Evolutionary conservation across 1,284 basidiomycete genomes (phyloP), one percentile per base, ranked within the genome.

Genomic region (Afroboletus lepidellus): DNA sequence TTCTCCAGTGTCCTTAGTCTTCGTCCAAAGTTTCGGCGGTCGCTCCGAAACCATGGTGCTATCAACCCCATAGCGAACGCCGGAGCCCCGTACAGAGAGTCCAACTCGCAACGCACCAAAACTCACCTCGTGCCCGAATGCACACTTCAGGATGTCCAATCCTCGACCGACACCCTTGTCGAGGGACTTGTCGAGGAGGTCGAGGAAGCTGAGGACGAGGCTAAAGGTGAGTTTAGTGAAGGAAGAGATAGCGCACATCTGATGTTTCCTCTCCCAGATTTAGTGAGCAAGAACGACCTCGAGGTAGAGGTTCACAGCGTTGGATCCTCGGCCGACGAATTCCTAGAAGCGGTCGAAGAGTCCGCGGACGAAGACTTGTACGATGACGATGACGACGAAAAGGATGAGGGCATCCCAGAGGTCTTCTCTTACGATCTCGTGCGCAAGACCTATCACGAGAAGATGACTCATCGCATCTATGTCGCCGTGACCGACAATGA

Each of bases 401-500:
- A 27, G 9, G 20, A 29, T 1, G 23, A 24, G 5, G 48, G 25
- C n/a, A 5, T n/a, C 23, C 23, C 44, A 8, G 44, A 50, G 18
- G n/a, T 27, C 27, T 21, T 21, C 29, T 18, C 27, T 5, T 39
- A 8, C 18, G 36, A 50, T 33, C 44, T 48, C 12, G 23, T 8
- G 11, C 15, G n/a, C 36, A 50, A 50, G 44, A 39, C 45, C 13
- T 29, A 20, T 13, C 3, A 8, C 16, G 23, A 34, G 24, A 39
- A 8, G 46, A 21, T 50, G 6, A 36, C 27, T 18, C 11, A 23
- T 2, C 32, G 32, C 8, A 23, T 49, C 15, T 51, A 41, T 16
- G 6, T 36, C 25, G 50, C 50, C 24, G 2, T 51, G 12, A 18
- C 46, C 9, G 38, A 51, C 24, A 8, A 50, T 16, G 50, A 49